Evolutionary conservation across 2,329 filamentous ascomycete genomes (phyloP).

Genomic region (Leptographium procerum): DNA sequence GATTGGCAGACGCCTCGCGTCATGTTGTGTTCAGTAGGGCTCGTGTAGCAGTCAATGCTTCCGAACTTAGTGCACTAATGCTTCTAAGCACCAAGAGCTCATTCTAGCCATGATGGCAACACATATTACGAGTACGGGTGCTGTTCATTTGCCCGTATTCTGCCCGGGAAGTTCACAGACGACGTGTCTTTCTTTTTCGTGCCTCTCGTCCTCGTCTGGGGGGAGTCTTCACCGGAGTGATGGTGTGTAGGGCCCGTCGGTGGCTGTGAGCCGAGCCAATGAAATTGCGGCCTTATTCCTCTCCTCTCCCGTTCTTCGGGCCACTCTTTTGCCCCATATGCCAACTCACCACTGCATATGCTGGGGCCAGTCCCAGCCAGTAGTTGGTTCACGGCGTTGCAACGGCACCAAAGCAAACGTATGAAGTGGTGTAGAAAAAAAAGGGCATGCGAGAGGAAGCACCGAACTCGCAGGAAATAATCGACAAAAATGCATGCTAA

Average conservation of each 20-base stretch:
- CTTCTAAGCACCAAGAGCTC: no score
- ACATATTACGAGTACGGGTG: not conserved
- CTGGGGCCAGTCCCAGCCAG: not conserved
- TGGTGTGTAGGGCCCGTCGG: not conserved
- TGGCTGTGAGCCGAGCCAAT: not conserved
- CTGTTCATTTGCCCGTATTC: not conserved
- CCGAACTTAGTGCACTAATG: no score
- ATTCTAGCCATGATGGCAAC: not conserved
- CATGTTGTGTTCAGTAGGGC: no score
- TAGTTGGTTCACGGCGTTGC: not conserved
- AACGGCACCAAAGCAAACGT: not conserved
- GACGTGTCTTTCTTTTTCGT: not conserved
- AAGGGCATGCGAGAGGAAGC: not conserved
- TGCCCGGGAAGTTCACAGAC: not conserved
- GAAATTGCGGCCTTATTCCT: not conserved
- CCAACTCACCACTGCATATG: not conserved
- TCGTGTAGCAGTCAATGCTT: no score
- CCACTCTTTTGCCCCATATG: not conserved
- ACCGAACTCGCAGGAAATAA: not conserved
- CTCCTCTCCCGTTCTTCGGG: not conserved
- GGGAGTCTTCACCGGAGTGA: not conserved
- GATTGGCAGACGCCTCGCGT: no score
- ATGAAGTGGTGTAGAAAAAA: not conserved
- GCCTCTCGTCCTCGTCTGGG: not conserved
- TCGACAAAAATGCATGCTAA: not conserved